These are phyloP conservation scores for Pseudogymnoascus sp. DNA, from an alignment of 2,329 filamentous ascomycete species.

Conservation along the genomic window DNA sequence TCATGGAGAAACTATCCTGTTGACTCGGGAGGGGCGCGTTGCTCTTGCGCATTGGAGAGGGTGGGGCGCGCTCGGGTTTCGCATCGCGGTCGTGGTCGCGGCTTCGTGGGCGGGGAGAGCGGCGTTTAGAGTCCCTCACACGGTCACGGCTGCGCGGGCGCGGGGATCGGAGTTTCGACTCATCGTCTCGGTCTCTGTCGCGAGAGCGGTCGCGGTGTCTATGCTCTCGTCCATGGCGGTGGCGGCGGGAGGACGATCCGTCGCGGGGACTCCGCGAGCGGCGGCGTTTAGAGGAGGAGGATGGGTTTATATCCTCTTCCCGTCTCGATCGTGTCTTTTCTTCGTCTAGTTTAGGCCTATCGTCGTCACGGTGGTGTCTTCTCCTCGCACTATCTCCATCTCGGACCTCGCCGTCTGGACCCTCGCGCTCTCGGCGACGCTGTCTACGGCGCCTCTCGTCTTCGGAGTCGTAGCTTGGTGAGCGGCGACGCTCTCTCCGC, in stretches of 20 bases:
- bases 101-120: slow-evolving; percentile 21
- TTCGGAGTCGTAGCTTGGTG: neutral
- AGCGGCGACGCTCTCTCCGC: neutral
- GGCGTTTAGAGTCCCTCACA: slow-evolving; percentile 21
- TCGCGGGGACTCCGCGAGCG: slow-evolving; percentile 25
- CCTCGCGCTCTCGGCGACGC: neutral
- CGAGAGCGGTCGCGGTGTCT: slow-evolving; percentile 3
- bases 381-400: neutral
- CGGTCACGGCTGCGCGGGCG: slow-evolving; percentile 11
- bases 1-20: slow-evolving; percentile 50
- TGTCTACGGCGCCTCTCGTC: neutral
- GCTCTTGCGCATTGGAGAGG: slow-evolving; percentile 20
- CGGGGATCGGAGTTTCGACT: neutral
- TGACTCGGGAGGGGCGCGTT: slow-evolving; percentile 52
- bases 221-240: neutral
- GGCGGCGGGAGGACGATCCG: slow-evolving; percentile 17
- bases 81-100: neutral
- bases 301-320: slow-evolving; percentile 16
- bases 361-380: neutral
- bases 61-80: slow-evolving; percentile 18
- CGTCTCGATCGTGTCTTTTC: neutral
- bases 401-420: neutral
- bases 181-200: no score
- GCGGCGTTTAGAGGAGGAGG: slow-evolving; percentile 20
- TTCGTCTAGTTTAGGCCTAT: neutral